Percentiles rank a stretch among this genome's conserved stretches.
phyloP scores from a whole-genome alignment of 2,329 filamentous ascomycete genomes.

The Aspergillus quadricinctus region DNA sequence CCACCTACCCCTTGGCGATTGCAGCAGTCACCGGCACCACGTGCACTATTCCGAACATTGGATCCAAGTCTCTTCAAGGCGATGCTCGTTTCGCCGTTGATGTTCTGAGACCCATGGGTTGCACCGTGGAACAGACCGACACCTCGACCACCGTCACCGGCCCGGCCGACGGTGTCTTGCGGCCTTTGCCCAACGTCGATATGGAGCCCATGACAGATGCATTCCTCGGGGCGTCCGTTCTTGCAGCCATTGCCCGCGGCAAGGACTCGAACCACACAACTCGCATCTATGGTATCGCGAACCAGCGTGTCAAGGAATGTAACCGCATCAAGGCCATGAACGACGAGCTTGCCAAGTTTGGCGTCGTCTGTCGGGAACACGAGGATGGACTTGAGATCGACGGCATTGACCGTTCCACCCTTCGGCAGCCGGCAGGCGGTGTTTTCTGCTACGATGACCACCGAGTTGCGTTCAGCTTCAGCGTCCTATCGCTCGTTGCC shows the following conservation, averaged over 20 bases:
- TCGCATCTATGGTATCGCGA: conserved; percentile 88
- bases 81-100: conserved; percentile 92
- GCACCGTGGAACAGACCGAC: conserved; percentile 76
- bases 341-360: conserved; percentile 89
- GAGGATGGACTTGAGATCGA: conserved; percentile 83
- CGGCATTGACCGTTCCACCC: conserved; percentile 49
- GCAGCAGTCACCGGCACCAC: conserved; percentile 94
- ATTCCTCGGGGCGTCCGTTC: conserved; percentile 88
- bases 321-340: conserved; percentile 96
- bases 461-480: conserved; percentile 97
- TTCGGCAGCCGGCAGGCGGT: conserved; percentile 57
- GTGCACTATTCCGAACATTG: conserved; percentile 95
- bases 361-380: conserved; percentile 77
- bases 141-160: conserved; percentile 90
- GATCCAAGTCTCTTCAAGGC: conserved; percentile 84
- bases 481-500: conserved; percentile 72
- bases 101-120: conserved; percentile 89
- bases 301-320: conserved; percentile 97
- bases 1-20: conserved; percentile 90
- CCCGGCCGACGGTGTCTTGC: conserved; percentile 68
- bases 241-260: conserved; percentile 82
- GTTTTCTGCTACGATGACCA: conserved; percentile 97
- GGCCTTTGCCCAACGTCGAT: conserved; percentile 75
- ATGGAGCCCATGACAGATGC: conserved; percentile 99
- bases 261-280: conserved; percentile 61